Conservation (phyloP, 805 yeast species). For the Komagataella pastoris region DNA sequence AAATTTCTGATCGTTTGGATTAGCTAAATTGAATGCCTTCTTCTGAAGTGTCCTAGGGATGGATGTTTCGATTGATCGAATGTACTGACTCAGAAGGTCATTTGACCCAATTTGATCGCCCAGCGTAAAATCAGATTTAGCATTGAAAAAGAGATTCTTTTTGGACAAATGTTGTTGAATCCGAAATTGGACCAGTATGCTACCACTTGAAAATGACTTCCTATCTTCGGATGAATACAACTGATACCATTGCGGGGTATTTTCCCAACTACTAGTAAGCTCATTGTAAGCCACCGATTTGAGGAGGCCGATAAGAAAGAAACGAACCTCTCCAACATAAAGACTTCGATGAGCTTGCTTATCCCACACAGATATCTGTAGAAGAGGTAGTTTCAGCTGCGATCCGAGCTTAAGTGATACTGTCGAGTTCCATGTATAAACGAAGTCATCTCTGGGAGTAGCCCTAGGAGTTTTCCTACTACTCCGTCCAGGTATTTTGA, state of each 20-base stretch:
- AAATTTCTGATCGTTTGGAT: constrained; percentile 10
- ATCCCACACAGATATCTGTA: constrained; percentile 7
- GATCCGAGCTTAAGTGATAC: neutral
- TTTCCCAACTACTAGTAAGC: constrained; percentile 3
- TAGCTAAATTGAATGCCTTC: neutral
- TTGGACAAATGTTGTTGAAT: constrained; percentile 3
- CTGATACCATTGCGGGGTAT: constrained; percentile 9
- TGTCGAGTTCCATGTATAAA: neutral
- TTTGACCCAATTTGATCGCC: neutral
- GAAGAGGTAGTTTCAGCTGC: neutral
- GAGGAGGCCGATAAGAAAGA: constrained; percentile 11
- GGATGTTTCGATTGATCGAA: neutral
- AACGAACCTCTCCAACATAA: constrained; percentile 16
- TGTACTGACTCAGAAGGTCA: neutral
- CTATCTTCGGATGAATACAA: constrained; percentile 12
- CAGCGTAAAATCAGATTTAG: neutral
- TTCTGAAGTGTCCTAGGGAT: neutral
- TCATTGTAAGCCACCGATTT: constrained; percentile 3
- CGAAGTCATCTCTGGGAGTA: neutral
- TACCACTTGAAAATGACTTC: constrained; percentile 15
- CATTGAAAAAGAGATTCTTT: neutral
- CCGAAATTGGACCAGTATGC: constrained; percentile 3
- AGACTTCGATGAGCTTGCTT: constrained; percentile 9
- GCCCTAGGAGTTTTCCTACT: neutral
- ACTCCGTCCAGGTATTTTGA: neutral